Evolutionary conservation across 495 filamentous ascomycete genomes (phyloP).

Genomic region (Penicillium desertorum): DNA sequence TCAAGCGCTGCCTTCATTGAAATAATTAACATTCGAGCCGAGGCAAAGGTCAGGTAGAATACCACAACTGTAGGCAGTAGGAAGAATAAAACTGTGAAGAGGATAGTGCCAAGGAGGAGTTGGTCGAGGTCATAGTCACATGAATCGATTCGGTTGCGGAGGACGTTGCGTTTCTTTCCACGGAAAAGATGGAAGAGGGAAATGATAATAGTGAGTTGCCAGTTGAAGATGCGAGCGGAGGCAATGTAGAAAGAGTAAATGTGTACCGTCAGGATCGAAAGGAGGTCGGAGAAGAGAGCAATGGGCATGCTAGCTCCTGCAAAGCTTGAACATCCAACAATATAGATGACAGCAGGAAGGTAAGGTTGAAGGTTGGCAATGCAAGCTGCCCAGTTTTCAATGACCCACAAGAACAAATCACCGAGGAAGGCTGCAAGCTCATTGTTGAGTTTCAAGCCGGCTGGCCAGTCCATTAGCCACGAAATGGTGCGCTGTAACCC

Average conservation of each 20-base stretch:
- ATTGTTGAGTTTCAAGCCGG: slow-evolving; percentile 94
- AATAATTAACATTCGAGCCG: slow-evolving; percentile 92
- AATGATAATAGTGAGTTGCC: slow-evolving; percentile 94
- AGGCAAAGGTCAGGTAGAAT: slow-evolving; percentile 95
- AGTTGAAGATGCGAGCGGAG: slow-evolving; percentile 94
- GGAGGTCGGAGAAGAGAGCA: slow-evolving; percentile 89
- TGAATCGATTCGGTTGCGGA: slow-evolving; percentile 95
- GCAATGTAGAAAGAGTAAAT: slow-evolving; percentile 98
- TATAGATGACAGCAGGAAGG: slow-evolving; percentile 82
- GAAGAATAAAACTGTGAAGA: slow-evolving; percentile 96
- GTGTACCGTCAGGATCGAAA: slow-evolving; percentile 89
- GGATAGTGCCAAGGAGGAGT: slow-evolving; percentile 90
- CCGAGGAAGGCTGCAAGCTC: slow-evolving; percentile 92
- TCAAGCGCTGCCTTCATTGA: slow-evolving; percentile 85
- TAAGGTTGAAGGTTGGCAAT: slow-evolving; percentile 73
- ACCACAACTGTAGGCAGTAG: slow-evolving; percentile 91
- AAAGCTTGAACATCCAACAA: slow-evolving; percentile 93
- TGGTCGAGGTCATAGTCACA: slow-evolving; percentile 99
- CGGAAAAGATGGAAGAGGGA: slow-evolving; percentile 98
- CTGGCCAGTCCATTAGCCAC: slow-evolving; percentile 98
- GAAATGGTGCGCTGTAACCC: slow-evolving; percentile 85
- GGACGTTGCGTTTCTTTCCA: slow-evolving; percentile 95
- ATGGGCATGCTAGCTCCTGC: slow-evolving; percentile 97
- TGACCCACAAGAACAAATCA: slow-evolving; percentile 95
- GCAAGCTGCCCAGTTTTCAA: slow-evolving; percentile 93